Evolutionary conservation across 2,329 filamentous ascomycete species (phyloP), one percentile per base, ranked within the genome.

Genomic region (Massarina eburnea): DNA sequence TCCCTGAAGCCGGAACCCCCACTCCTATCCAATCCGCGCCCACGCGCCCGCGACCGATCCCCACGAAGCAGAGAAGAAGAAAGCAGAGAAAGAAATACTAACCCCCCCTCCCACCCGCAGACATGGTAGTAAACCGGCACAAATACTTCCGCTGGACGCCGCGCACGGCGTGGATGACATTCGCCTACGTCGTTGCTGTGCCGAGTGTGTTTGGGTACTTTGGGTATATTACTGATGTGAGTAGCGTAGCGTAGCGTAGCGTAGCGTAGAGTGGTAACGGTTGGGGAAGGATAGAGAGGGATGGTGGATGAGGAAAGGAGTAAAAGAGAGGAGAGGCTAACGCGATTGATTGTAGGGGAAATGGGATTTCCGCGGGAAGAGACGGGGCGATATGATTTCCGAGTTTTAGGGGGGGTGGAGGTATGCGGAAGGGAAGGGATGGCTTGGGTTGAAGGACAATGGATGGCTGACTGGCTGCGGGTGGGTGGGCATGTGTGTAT

Each of bases 81-180:
- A 38, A 29, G 48, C 54, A 63, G 45, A 56, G 48, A 17, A 17
- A 30, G 27, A 9, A 14, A 10, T 19, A n/a, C n/a, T n/a, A n/a
- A n/a, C n/a, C n/a, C n/a, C n/a, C n/a, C n/a, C n/a, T n/a, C n/a
- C n/a, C n/a, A n/a, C n/a, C n/a, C n/a, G n/a, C 64, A 96, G 91
- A 87, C 71, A 88, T 96, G 84, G 83, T 81, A 65, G 78, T 81
- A 65, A 90, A 89, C 77, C 87, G 94, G 57, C 86, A 91, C 82
- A 90, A 90, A 76, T 96, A 89, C 82, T 99, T 97, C 82, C 83
- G 90, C 72, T 97, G 90, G 89, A 97, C 88, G 27, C 81, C 84
- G 41, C 81, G 88, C 64, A 95, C 90, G 36, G 90, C 89, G 22
- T 84, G 82, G 75, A 73, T 96, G 64, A 85, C 86, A 4, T 83